A percentile compares a stretch with the other conserved stretches of the same genome.
These are phyloP conservation scores for Moniliophthora roreri DNA, from an alignment of 1,284 basidiomycete species.

Conservation along the genomic window DNA sequence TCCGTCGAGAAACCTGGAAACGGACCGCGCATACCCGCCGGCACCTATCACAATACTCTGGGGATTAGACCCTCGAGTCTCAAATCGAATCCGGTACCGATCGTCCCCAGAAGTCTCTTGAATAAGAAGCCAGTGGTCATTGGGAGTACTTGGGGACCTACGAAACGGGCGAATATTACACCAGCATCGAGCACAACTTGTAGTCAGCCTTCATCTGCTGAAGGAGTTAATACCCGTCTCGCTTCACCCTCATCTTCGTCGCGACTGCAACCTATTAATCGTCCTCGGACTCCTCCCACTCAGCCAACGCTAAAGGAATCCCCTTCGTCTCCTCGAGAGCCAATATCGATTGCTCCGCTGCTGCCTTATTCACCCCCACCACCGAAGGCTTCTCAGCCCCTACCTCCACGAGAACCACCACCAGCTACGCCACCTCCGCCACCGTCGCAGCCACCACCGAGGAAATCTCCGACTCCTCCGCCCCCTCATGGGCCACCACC, in stretches of 20 bases:
- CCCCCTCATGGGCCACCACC: conserved; percentile 7
- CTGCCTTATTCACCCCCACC: conserved; percentile 32
- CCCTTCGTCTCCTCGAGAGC: conserved; percentile 13
- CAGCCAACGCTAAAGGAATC: no score
- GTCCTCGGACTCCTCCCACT: no score
- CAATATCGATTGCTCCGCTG: conserved; percentile 23
- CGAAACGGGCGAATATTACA: neutral
- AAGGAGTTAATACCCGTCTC: no score
- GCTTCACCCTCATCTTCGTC: no score
- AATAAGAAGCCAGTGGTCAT: conserved; percentile 30
- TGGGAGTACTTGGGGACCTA: conserved; percentile 27
- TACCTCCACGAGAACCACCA: neutral
- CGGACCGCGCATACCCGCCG: neutral
- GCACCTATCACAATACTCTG: conserved; percentile 21
- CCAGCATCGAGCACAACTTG: no score
- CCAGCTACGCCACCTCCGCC: neutral
- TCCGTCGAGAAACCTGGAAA: neutral
- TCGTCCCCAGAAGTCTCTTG: conserved; percentile 12
- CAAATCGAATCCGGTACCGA: conserved; percentile 4
- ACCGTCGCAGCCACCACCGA: neutral
- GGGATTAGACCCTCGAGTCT: conserved; percentile 44
- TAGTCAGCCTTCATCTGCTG: no score
- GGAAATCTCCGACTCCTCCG: neutral
- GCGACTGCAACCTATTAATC: no score
- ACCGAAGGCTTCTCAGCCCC: conserved; percentile 30